Evolutionary conservation across 768 basidiomycete genomes (phyloP), one percentile per base, ranked within the genome.

Genomic region (Tricholoma flavovirens): DNA sequence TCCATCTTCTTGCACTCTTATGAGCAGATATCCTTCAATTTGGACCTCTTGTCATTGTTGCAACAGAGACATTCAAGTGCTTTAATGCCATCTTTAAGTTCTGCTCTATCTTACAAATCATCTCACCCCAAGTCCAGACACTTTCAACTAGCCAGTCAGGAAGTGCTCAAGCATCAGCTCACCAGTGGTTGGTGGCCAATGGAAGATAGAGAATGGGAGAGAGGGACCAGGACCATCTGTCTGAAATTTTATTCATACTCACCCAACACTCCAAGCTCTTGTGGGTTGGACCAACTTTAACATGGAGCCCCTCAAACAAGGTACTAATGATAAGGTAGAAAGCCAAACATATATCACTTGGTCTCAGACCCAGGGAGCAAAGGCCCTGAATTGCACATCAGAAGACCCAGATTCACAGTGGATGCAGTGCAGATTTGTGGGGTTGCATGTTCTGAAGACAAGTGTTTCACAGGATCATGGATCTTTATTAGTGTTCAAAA

Each of bases 61-160:
- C 71, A 26, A 71, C 72, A 0, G 73, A 76, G 36, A 53, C 55
- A 0, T 76, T 69, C 57, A 77, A 79, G 56, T 68, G 65, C 49
- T 80, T 67, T 58, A 78, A 80, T 61, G 69, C 69, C 5, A 62
- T 80, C 7, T 77, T 78, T 49, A 65, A 73, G 0, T 56, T 64
- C 14, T 75, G 73, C 45, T 75, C 72, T 2, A 64, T 79, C 24
- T 69, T 22, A 71, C 70, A 11, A 80, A 80, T 51, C 77, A 75
- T 30, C 70, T 68, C 12, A 71, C 75, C 0, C 76, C 77, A 9
- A 77, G 77, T 40, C 71, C 71, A 1, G 71, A 75, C 51, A 73
- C 11, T 0, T 33, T 4, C 58, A 71, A 10, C 63, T 77, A 5
- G 62, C 69, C 0, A 53, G 61, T 0, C 65, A 67, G 24, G 66